Conservation (phyloP, 129 eudicot species). For the Helianthus annuus region HanXRQr2.0-SUNRISE NC_035446.2:142526023-142526522, state of each 20-base stretch:
- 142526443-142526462: not conserved
- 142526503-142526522: not conserved
- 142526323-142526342: not conserved
- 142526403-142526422: not conserved
- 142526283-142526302: constrained; percentile 47
- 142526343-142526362: not conserved
- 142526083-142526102: not conserved
- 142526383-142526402: not conserved
- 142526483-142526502: not conserved
- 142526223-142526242: constrained; percentile 50
- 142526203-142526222: constrained; percentile 8
- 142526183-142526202: too few species aligned
- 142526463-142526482: not conserved
- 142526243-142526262: constrained; percentile 65
- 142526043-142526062: not conserved
- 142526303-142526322: not conserved
- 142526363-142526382: not conserved
- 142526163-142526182: constrained; percentile 12
- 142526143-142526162: constrained; percentile 76
- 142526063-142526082: not conserved
- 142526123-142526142: constrained; percentile 97
- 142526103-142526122: constrained; percentile 79
- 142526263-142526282: constrained; percentile 54
- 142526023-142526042: too few species aligned
- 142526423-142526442: constrained; percentile 1